Evolutionary conservation across 140 eudicot genomes (phyloP).

Genomic region (Anethum foeniculum): DNA sequence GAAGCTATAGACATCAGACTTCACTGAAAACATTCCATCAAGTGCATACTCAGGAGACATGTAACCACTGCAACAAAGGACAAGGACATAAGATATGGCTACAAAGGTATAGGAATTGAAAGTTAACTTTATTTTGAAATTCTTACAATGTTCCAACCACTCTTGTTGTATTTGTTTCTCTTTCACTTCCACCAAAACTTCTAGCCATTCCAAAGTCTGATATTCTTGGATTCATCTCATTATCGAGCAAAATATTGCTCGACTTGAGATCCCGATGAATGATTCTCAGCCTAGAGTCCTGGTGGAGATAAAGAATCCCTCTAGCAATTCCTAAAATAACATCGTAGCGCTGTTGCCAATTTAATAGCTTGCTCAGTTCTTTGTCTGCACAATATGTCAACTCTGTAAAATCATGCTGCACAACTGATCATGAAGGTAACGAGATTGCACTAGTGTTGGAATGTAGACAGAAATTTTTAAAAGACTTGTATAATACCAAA

Average conservation of each 20-base stretch:
- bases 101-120: neutral
- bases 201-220: conserved; percentile 12
- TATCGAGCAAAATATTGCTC: conserved; percentile 1
- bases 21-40: conserved; percentile 6
- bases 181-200: conserved; percentile 6
- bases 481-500: neutral
- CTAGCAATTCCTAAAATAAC: neutral
- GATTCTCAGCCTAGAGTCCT: conserved; percentile 4
- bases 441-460: neutral
- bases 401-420: neutral
- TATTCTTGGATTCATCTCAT: neutral
- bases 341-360: conserved; percentile 5
- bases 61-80: neutral
- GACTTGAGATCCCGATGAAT: conserved; percentile 12
- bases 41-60: conserved; percentile 9
- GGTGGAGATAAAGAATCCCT: conserved; percentile 7
- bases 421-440: neutral
- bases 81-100: neutral
- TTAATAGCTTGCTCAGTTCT: conserved; percentile 1
- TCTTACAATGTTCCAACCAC: conserved; percentile 14
- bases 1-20: conserved; percentile 9
- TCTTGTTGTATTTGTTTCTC: neutral
- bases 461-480: neutral
- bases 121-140: neutral
- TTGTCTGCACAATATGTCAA: neutral